Evolutionary conservation across 257 asterid species (phyloP), one percentile per base, ranked within the genome.

Genomic region (Scutellaria baicalensis): DNA sequence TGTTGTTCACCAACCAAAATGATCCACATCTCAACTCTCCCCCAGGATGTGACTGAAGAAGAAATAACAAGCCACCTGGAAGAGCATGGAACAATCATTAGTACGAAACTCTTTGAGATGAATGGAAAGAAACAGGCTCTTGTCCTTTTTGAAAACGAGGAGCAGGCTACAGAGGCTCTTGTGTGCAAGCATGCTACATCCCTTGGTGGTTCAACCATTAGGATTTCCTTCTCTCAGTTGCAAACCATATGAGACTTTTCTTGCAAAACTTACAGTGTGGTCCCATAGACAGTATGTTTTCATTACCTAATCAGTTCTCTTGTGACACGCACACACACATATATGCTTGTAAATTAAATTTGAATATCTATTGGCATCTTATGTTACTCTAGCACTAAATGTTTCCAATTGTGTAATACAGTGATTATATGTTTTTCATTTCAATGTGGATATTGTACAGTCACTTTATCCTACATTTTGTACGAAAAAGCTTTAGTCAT

Each of bases 1-100:
- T 94, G 97, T 76, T 94, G 99, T 77, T 89, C 97, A 6, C 99
- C 99, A 1, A 94, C 97, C 68, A 94, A 89, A 85, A 91, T 89
- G 96, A 89, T 91, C 76, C 97, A 94, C 84, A 71, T 94, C 59
- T 94, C 97, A 51, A 89, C 97, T 67, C 95, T 91, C 68, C 96
- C 97, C 33, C 89, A 77, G 80, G 95, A 94, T 61, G 86, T 88
- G 55, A 84, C 87, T 0, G 97, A 91, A 80, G 96, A 85, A 66
- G 95, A 91, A 70, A 88, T 94, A 21, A 70, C 78, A 56, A 74
- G 71, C 57, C 96, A 91, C 75, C 81, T 94, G 72, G 99, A 94
- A 78, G 97, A 86, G 77, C 93, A 88, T 57, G 99, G 99, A 42
- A 36, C 85, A 35, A 84, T 94, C 61, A 81, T 81, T 11, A 83